These are phyloP conservation scores for Apophysomyces variabilis DNA, from an alignment of 371 early-diverging fungal genomes.

Conservation along the genomic window DNA sequence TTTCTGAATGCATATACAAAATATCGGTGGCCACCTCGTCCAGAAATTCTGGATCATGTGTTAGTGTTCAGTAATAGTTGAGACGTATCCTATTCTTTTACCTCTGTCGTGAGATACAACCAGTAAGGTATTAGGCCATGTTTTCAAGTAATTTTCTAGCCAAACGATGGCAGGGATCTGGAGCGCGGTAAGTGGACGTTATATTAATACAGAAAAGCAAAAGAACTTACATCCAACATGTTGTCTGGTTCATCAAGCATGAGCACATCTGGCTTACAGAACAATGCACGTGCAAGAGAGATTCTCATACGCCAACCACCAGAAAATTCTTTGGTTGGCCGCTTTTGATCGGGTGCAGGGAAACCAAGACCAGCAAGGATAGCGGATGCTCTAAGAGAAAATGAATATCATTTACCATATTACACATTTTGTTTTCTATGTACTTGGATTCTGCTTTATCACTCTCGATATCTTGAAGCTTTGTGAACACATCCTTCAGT, in stretches of 20 bases:
- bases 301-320: conserved; percentile 97
- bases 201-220: not conserved
- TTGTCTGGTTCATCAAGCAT: conserved; percentile 99
- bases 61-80: not conserved
- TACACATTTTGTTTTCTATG: not conserved
- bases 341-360: conserved; percentile 71
- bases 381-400: conserved; percentile 70
- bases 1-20: conserved; percentile 90
- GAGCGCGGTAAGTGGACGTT: not conserved
- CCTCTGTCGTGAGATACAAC: conserved; percentile 97
- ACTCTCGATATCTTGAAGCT: conserved; percentile 92
- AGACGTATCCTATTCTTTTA: conserved; percentile 13
- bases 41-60: conserved; percentile 76
- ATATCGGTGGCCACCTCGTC: conserved; percentile 98
- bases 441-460: conserved; percentile 95
- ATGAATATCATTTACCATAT: not conserved
- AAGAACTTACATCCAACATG: conserved; percentile 76
- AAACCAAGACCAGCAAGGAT: conserved; percentile 98
- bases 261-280: conserved; percentile 94
- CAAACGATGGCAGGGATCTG: conserved; percentile 93
- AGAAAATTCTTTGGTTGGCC: conserved; percentile 90
- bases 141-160: conserved; percentile 92
- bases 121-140: conserved; percentile 90
- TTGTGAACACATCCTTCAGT: conserved; percentile 82
- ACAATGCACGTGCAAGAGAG: conserved; percentile 95